phyloP scores from a whole-genome alignment of 2,329 filamentous ascomycete species.

The Simplicillium sp. region DNA sequence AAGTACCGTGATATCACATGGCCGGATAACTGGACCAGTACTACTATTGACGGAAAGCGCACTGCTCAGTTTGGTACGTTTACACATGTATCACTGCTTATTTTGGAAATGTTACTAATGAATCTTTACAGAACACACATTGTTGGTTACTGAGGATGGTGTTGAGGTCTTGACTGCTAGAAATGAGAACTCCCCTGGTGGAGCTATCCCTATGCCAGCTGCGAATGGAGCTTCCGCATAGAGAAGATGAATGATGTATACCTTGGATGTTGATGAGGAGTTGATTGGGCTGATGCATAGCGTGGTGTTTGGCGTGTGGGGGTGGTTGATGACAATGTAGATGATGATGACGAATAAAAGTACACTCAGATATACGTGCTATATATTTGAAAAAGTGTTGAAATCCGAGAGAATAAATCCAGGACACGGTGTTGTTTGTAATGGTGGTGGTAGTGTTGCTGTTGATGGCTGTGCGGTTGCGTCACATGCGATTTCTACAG shows the following conservation, averaged over 20 bases:
- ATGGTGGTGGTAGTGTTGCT: no score
- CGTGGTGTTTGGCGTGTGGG: constrained; percentile 3
- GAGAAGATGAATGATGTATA: no score
- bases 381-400: no score
- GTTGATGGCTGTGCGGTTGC: no score
- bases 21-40: constrained; percentile 98
- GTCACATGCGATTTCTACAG: no score
- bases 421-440: no score
- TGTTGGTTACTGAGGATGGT: constrained; percentile 74
- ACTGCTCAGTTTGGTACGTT: constrained; percentile 84
- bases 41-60: constrained; percentile 77
- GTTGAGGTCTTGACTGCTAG: constrained; percentile 75
- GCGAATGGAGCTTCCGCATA: constrained; percentile 7
- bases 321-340: no score
- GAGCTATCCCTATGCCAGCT: constrained; percentile 51
- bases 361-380: no score
- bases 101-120: constrained; percentile 11
- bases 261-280: no score
- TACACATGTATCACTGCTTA: not conserved
- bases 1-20: constrained; percentile 90
- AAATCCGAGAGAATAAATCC: no score
- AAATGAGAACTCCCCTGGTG: constrained; percentile 63
- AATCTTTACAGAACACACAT: constrained; percentile 56
- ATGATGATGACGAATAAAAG: no score
- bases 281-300: not conserved